phyloP scores from a whole-genome alignment of 2,329 filamentous ascomycete genomes.

The Curvularia spicifera region DNA sequence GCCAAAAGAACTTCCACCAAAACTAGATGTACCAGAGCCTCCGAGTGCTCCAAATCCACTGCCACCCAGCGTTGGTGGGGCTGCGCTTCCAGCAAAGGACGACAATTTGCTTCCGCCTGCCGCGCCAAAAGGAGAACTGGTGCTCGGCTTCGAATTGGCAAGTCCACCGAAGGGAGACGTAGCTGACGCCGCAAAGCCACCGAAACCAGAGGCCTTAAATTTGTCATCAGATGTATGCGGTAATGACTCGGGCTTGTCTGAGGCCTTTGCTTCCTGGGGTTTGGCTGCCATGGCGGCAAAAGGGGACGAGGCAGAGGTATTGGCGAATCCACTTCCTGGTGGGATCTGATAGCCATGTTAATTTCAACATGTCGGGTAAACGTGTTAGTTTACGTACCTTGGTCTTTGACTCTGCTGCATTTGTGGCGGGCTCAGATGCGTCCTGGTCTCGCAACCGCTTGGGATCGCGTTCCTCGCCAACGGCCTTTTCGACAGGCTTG shows the following conservation, averaged over 20 bases:
- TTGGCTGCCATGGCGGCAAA: constrained; percentile 55
- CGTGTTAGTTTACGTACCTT: constrained; percentile 28
- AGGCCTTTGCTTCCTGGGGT: constrained; percentile 35
- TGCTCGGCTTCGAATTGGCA: constrained; percentile 20
- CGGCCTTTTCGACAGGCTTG: constrained; percentile 22
- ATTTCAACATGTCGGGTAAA: background rate
- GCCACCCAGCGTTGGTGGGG: constrained; percentile 25
- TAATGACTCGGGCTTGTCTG: constrained; percentile 27
- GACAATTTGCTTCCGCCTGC: constrained; percentile 33
- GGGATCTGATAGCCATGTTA: constrained; percentile 39
- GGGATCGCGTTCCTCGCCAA: constrained; percentile 41
- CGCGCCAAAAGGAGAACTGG: constrained; percentile 49
- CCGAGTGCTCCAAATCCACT: constrained; percentile 47
- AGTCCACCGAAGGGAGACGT: constrained; percentile 47
- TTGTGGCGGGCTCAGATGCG: constrained; percentile 26
- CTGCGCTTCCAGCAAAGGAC: constrained; percentile 33
- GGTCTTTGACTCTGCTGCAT: constrained; percentile 27
- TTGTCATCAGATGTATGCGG: constrained; percentile 53
- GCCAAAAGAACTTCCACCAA: constrained; percentile 51
- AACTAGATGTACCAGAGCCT: constrained; percentile 42
- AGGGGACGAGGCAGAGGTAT: constrained; percentile 55
- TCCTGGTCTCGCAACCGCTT: constrained; percentile 48
- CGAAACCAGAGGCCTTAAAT: constrained; percentile 60
- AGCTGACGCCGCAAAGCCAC: constrained; percentile 49
- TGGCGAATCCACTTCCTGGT: constrained; percentile 52